Evolutionary conservation across 176 grass and related monocot genomes (phyloP), one percentile per base, ranked within the genome.

Genomic region (Tillandsia leiboldiana): DNA sequence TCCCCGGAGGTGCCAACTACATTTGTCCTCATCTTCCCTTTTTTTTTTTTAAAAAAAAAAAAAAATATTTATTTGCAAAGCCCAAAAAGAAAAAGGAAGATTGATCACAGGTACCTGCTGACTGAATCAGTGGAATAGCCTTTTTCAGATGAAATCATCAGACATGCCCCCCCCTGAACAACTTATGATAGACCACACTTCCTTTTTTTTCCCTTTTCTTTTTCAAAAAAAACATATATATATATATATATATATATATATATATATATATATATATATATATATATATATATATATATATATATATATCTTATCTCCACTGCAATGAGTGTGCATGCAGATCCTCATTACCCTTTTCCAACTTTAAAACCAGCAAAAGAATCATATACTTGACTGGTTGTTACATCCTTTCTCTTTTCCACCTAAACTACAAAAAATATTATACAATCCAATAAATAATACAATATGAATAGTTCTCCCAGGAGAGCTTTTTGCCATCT

Each of bases 401-500:
- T 18, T 61, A n/a, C 13, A 61, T 56, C 53, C 53, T 57, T 57
- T 57, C 7, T 61, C 22, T 23, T n/a, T 61, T 20, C 56, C 2
- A n/a, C 15, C n/a, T 18, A 22, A 61, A n/a, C 56, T 61, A 61
- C 56, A 61, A 61, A 61, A 59, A 18, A 18, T 61, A 9, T 18
- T 61, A 10, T 61, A 61, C 56, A 61, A 20, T 61, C 56, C 22
- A 20, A 61, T 18, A 15, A 61, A 61, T 18, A 61, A 10, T 18
- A 61, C 22, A 15, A 61, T 23, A 23, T 61, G 22, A 61, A 61
- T 15, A 23, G 10, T 22, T 23, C 56, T 61, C 56, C 12, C 17
- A 61, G 56, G 56, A 61, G 56, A 61, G 56, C 56, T 2, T 61
- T 61, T 61, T 42, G 56, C 13, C 22, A 57, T 61, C 56, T 61